These are phyloP conservation scores for Hemileccinum rubropunctum DNA, from an alignment of 768 basidiomycete species.

Conservation along the genomic window DNA sequence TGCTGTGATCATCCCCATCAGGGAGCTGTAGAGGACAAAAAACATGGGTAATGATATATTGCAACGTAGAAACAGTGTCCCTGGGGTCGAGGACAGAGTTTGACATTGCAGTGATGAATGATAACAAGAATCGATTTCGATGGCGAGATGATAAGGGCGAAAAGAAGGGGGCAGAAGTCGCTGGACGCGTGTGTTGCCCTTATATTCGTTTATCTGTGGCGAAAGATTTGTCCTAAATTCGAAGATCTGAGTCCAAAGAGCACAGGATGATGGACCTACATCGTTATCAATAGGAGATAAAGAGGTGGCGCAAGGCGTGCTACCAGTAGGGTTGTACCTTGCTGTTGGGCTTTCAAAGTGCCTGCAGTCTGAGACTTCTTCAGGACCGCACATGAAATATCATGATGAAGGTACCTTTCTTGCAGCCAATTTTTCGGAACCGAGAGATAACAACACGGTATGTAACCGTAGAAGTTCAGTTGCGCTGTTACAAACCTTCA, in stretches of 20 bases:
- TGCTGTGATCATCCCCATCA: constrained; percentile 30
- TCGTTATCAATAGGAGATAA: not conserved
- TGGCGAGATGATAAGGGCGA: not conserved
- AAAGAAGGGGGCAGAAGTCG: not conserved
- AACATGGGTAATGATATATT: constrained; percentile 41
- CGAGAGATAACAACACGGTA: no score
- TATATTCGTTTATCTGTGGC: not conserved
- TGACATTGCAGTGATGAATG: constrained; percentile 1
- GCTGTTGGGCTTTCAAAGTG: no score
- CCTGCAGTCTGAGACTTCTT: no score
- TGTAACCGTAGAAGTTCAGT: no score
- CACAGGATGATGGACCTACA: not conserved
- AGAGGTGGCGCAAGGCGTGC: no score
- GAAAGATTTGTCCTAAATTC: not conserved
- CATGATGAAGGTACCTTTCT: no score
- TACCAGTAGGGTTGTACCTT: no score
- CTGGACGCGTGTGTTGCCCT: not conserved
- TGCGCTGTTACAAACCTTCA: no score
- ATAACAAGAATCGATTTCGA: not conserved
- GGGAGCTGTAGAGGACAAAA: constrained; percentile 44
- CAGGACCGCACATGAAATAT: no score
- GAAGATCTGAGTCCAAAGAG: not conserved
- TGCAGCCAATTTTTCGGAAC: no score
- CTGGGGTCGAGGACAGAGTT: not conserved
- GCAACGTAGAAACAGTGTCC: not conserved